Evolutionary conservation across 2,329 filamentous ascomycete genomes (phyloP), one percentile per base, ranked within the genome.

Genomic region (Ophiostoma triangulosporum): DNA sequence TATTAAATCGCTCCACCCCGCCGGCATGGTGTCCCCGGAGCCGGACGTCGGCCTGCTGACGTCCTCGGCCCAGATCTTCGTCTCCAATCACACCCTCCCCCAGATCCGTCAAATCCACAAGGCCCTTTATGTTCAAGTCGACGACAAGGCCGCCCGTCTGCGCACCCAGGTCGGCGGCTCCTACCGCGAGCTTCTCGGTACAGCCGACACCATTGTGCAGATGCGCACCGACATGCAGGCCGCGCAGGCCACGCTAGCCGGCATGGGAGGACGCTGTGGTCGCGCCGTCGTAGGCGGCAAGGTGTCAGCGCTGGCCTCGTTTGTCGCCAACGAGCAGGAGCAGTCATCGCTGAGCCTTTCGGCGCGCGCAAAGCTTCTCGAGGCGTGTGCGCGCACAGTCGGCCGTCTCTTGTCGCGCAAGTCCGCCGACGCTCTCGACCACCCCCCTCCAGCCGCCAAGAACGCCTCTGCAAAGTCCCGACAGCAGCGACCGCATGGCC

Each of bases 151-250:
- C 32, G 71, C 70, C 50, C 78, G 79, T 31, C 71, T 84, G 62
- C 78, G 80, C 60, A 80, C 75, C 17, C 77, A 81, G 64, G 80
- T 84, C 57, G 80, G 80, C 59, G 74, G 71, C 55, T 81, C 77
- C 63, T 97, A 97, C 68, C 86, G 91, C 60, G 88, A 93, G 62
- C 80, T 97, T 8, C 80, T 97, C 26, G 87, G 87, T 51, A 96
- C 91, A 0, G 91, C 91, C 53, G 90, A 96, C 69, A 83, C 83
- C n/a, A 97, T 97, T 60, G 85, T 96, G 53, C 78, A 83, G 57
- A 95, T 97, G 88, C 85, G 88, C 60, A 69, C 69, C 36, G 82
- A 91, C 64, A 91, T 93, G 70, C 78, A 83, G 57, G 70, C 73
- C 12, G 84, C 88, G 15, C 88, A 95, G 66, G 71, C 74, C 5